These are phyloP conservation scores for Ustilago curta DNA, from an alignment of 1,284 basidiomycete species.

Conservation along the genomic window DNA sequence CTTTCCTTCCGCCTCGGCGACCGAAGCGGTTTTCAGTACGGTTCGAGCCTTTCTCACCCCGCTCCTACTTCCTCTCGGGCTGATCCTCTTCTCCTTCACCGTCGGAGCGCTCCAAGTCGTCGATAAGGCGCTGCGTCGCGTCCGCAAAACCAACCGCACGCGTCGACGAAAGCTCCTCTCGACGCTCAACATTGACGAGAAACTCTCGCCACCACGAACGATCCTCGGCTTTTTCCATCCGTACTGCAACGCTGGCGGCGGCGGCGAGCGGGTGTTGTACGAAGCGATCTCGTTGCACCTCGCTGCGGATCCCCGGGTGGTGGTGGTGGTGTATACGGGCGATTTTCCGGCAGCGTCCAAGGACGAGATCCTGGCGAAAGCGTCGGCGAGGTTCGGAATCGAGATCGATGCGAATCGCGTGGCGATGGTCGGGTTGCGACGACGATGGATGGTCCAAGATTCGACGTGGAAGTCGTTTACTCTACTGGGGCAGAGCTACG, in stretches of 20 bases:
- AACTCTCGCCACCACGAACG: neutral
- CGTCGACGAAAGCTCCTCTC: constrained; percentile 36
- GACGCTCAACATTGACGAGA: constrained; percentile 31
- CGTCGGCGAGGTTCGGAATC: constrained; percentile 81
- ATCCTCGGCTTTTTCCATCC: constrained; percentile 88
- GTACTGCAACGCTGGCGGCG: constrained; percentile 96
- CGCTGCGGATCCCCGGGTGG: constrained; percentile 76
- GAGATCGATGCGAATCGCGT: constrained; percentile 76
- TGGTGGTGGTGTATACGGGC: constrained; percentile 91
- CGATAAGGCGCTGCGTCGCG: constrained; percentile 29
- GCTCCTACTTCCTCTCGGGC: constrained; percentile 22
- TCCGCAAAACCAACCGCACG: constrained; percentile 23
- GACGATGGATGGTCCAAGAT: constrained; percentile 82
- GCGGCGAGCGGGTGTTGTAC: constrained; percentile 96
- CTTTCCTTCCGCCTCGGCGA: neutral
- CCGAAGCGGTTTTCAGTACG: constrained; percentile 7
- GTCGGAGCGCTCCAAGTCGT: constrained; percentile 36
- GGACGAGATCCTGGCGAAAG: constrained; percentile 77
- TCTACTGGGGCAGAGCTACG: constrained; percentile 88
- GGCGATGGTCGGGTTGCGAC: constrained; percentile 81
- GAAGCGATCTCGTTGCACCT: constrained; percentile 86
- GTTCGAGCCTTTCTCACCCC: constrained; percentile 22
- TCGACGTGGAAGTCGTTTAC: constrained; percentile 87
- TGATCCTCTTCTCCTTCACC: constrained; percentile 25
- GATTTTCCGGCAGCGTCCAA: constrained; percentile 73